Base-by-base conservation (phyloP, 495 filamentous ascomycete genomes). In the Penicillium taxi region DNA sequence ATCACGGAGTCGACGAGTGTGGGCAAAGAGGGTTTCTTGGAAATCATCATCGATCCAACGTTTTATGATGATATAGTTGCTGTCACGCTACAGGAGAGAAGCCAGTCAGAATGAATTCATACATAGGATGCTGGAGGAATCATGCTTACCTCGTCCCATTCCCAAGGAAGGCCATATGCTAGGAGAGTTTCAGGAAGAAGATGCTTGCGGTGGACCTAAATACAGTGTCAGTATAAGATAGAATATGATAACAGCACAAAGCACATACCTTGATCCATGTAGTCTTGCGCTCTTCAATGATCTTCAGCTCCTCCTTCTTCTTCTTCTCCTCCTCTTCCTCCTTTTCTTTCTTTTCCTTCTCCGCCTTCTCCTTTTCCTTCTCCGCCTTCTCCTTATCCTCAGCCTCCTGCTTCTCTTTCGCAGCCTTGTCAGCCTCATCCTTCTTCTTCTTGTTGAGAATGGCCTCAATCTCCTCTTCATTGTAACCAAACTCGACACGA, bases 21-120 rank as follows among this genome's bases (percentile, higher is more conserved):
- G 82, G 9, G 72, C 63, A 64, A 84, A 89, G 32, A 89, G 74
- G 32, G 78, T 59, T 29, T 82, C 72, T 48, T 86, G 84, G 48
- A 85, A 73, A 42, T 77, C 70, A 55, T 86, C 78, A 26, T 70
- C 68, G 42, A 89, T 76, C 77, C 76, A 86, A 36, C 74, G 68
- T 56, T 84, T 84, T 67, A 89, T 85, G 37, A 89, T 59, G 37
- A 89, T 69, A 44, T 77, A 87, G 35, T 82, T 76, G 32, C 72
- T 67, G 44, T 89, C 81, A 63, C 72, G 49, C 55, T 61, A 29
- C 11, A 39, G 37, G 22, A 8, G 15, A 9, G 36, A 34, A 20
- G 42, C 35, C 28, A 39, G 27, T n/a, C 28, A 25, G 7, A 25
- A 2, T 2, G 14, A 11, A 19, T 19, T 26, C 25, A 23, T 9